Evolutionary conservation across 495 filamentous ascomycete species (phyloP).

Genomic region (Penicillium cataractarum): DNA sequence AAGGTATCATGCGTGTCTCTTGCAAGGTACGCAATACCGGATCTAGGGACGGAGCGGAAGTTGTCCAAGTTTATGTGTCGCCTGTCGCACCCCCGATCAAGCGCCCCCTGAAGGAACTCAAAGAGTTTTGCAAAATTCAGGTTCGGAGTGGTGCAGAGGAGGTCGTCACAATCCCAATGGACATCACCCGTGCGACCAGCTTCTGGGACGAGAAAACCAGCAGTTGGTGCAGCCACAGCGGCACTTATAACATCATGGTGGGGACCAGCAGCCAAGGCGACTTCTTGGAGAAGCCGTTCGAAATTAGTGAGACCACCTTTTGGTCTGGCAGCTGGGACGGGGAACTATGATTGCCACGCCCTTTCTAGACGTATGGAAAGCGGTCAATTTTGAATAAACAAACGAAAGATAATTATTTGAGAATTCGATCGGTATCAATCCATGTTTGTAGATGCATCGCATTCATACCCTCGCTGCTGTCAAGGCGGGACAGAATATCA

Average conservation of each 20-base stretch:
- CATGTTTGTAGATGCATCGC: constrained; percentile 25
- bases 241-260: background rate
- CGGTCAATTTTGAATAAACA: too few species aligned
- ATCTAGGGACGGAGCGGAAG: constrained; percentile 15
- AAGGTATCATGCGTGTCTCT: constrained; percentile 9
- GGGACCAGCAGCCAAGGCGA: background rate
- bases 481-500: constrained; percentile 25
- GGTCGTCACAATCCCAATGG: constrained; percentile 9
- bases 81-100: background rate
- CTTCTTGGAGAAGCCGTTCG: background rate
- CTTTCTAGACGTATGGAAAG: background rate
- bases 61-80: constrained; percentile 22
- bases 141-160: constrained; percentile 6
- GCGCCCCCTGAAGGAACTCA: constrained; percentile 23
- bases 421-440: constrained; percentile 27
- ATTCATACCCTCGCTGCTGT: constrained; percentile 27
- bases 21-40: constrained; percentile 6
- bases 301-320: background rate
- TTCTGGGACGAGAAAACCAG: constrained; percentile 27
- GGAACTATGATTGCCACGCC: background rate
- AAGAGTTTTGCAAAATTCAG: constrained; percentile 26
- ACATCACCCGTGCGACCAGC: constrained; percentile 13
- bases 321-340: background rate
- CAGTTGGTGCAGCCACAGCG: background rate
- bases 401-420: background rate